Percentiles rank a stretch among this genome's conserved stretches.
These are phyloP conservation scores for Triticum monococcum DNA, from an alignment of 176 grass and related monocot species.

Conservation along the genomic window DNA sequence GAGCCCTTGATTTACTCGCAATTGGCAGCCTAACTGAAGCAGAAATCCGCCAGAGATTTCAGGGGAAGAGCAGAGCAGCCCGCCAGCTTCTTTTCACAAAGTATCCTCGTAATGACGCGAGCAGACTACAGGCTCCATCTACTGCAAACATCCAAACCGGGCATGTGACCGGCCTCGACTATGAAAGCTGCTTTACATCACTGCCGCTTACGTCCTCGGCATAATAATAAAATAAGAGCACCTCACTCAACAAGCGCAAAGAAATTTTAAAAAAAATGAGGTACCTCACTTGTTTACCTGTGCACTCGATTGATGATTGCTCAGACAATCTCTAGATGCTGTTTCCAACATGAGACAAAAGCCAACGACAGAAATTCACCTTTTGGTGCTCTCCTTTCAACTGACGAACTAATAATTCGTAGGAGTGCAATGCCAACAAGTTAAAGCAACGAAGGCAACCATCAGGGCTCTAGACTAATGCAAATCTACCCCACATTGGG, in stretches of 20 bases:
- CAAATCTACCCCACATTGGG: neutral
- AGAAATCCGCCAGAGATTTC: neutral
- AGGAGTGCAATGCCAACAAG: neutral
- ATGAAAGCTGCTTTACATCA: conserved; percentile 19
- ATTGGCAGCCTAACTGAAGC: neutral
- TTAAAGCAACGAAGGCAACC: neutral
- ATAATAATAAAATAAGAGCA: neutral
- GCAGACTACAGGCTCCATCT: neutral
- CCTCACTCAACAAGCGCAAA: neutral
- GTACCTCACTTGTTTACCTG: conserved; percentile 12
- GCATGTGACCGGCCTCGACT: neutral
- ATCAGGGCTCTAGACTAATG: neutral
- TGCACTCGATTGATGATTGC: neutral
- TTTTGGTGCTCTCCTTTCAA: neutral
- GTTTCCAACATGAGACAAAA: neutral
- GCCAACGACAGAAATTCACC: neutral
- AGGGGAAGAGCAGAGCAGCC: neutral
- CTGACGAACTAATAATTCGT: neutral
- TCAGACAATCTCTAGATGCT: neutral
- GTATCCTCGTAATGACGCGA: neutral
- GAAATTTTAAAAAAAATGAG: neutral
- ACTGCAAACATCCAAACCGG: neutral
- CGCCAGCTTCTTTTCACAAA: conserved; percentile 14
- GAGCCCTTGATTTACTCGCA: neutral
- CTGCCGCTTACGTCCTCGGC: neutral